These are phyloP conservation scores for Maudiozyma turicensis DNA, from an alignment of 805 yeast genomes.

Conservation along the genomic window DNA sequence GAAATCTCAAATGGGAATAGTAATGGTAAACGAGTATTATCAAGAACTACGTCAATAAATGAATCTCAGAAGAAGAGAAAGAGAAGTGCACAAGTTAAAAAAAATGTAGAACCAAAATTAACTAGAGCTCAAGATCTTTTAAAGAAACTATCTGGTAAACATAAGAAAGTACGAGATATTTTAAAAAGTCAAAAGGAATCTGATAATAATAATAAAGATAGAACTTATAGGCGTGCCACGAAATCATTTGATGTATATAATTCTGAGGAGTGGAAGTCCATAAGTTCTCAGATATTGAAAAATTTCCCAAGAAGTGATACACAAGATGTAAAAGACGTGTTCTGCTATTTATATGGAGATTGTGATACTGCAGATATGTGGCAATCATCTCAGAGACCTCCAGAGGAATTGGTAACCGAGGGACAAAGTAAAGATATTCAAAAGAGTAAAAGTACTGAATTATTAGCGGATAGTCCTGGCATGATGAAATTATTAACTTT, in stretches of 20 bases:
- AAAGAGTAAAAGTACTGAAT: neutral
- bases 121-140: constrained; percentile 13
- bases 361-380: constrained; percentile 11
- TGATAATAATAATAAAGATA: neutral
- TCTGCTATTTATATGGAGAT: constrained; percentile 20
- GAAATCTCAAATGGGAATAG: neutral
- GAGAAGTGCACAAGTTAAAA: neutral
- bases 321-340: constrained; percentile 17
- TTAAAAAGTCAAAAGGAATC: constrained; percentile 6
- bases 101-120: neutral
- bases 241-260: constrained; percentile 18
- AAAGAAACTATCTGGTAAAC: constrained; percentile 26
- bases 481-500: constrained; percentile 13
- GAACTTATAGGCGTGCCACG: neutral
- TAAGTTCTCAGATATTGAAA: constrained; percentile 10
- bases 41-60: neutral
- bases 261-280: constrained; percentile 23
- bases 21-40: neutral
- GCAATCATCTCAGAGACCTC: constrained; percentile 18
- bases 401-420: neutral
- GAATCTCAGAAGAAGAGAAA: neutral
- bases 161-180: constrained; percentile 21
- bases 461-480: neutral
- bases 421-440: neutral
- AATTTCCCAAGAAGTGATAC: constrained; percentile 16